Conservation (phyloP, 2,329 filamentous ascomycete genomes). For the Tolypocladium amazonense region DNA sequence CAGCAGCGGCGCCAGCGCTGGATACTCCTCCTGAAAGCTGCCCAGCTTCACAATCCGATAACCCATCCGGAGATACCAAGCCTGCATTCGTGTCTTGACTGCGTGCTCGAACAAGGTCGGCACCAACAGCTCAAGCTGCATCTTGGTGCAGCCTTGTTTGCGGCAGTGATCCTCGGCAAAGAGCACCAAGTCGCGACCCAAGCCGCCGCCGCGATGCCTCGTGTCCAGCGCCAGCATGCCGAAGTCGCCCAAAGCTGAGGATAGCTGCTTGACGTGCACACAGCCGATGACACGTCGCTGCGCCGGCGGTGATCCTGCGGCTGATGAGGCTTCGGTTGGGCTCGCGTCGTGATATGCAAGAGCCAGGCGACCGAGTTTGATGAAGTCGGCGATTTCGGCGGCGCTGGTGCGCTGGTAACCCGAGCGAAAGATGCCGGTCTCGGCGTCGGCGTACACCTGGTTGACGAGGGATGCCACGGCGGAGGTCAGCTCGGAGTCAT, state of each 20-base stretch:
- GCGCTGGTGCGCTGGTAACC: conserved; percentile 15
- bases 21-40: conserved; percentile 16
- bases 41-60: conserved; percentile 15
- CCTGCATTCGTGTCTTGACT: conserved; percentile 13
- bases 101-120: conserved; percentile 15
- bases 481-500: conserved; percentile 6
- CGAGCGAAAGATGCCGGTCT: conserved; percentile 13
- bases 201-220: conserved; percentile 11
- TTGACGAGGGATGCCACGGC: conserved; percentile 13
- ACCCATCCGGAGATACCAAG: conserved; percentile 18
- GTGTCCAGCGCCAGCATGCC: conserved; percentile 17
- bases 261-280: conserved; percentile 12
- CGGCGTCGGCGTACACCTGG: conserved; percentile 12
- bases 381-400: conserved; percentile 10
- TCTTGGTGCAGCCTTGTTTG: conserved; percentile 12
- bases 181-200: conserved; percentile 12
- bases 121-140: conserved; percentile 18
- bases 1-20: conserved; percentile 13
- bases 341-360: conserved; percentile 9
- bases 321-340: not conserved
- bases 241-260: conserved; percentile 12
- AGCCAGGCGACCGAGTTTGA: conserved; percentile 12
- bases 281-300: conserved; percentile 12
- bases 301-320: not conserved
- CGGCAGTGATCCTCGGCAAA: conserved; percentile 18